Conservation (phyloP, 495 filamentous ascomycete species). For the Penicillium angulare region DNA sequence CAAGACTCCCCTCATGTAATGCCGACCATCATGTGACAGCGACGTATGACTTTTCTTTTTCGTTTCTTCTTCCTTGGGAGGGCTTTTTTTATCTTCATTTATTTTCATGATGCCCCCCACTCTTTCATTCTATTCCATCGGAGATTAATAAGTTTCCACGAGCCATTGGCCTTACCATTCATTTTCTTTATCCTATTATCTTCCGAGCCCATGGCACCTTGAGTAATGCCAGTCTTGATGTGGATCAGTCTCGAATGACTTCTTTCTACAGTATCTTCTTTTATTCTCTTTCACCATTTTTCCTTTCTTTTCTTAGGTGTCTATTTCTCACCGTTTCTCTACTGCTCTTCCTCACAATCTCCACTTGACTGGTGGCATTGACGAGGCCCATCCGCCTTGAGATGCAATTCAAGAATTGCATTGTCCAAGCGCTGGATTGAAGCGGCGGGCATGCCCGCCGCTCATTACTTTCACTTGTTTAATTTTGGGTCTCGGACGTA, state of each 20-base stretch:
- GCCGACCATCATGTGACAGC: slow-evolving; percentile 44
- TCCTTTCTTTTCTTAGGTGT: slow-evolving; percentile 3
- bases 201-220: slow-evolving; percentile 6
- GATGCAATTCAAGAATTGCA: neutral
- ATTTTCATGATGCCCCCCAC: neutral
- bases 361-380: neutral
- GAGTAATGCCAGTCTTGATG: slow-evolving; percentile 11
- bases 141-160: neutral
- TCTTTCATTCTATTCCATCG: neutral
- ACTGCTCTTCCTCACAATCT: neutral
- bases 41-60: slow-evolving; percentile 31
- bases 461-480: neutral
- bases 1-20: slow-evolving; percentile 65
- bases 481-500: slow-evolving; percentile 11
- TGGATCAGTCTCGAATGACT: slow-evolving; percentile 25
- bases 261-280: slow-evolving; percentile 11
- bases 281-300: slow-evolving; percentile 5
- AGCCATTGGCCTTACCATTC: slow-evolving; percentile 10
- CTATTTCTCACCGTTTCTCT: neutral
- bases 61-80: slow-evolving; percentile 5
- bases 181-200: slow-evolving; percentile 14
- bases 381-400: neutral
- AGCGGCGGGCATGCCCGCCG: neutral
- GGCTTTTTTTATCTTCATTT: slow-evolving; percentile 7
- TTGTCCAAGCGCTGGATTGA: neutral